These are phyloP conservation scores for Entomophthora muscae DNA, from an alignment of 371 early-diverging fungal species.

Conservation along the genomic window DNA sequence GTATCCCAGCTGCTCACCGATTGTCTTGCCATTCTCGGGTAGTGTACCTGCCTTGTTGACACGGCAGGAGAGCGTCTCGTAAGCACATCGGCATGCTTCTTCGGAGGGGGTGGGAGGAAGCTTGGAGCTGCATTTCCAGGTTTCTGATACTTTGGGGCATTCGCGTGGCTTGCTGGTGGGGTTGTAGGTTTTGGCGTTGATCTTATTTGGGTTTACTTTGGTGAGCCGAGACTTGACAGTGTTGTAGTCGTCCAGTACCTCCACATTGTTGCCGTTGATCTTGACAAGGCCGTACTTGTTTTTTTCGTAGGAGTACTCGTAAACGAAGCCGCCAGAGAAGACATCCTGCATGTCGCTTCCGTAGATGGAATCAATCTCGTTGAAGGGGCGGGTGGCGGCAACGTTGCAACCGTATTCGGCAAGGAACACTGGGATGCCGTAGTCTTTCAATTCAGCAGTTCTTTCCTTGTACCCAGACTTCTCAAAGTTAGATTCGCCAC, in stretches of 20 bases:
- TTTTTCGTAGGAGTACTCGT: constrained; percentile 61
- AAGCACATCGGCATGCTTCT: constrained; percentile 48
- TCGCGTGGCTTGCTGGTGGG: neutral
- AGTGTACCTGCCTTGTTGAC: constrained; percentile 9
- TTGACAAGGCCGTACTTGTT: constrained; percentile 58
- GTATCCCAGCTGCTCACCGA: neutral
- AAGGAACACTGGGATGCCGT: constrained; percentile 37
- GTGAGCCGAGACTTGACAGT: neutral
- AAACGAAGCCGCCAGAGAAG: constrained; percentile 66
- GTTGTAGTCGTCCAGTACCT: neutral
- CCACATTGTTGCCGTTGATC: constrained; percentile 16
- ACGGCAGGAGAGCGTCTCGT: constrained; percentile 35
- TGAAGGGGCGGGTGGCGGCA: constrained; percentile 32
- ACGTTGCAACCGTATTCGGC: constrained; percentile 47
- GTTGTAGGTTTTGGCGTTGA: neutral
- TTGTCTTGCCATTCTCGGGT: neutral
- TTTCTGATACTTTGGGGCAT: constrained; percentile 29
- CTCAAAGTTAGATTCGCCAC: constrained; percentile 30
- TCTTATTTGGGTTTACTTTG: neutral
- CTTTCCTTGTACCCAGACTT: constrained; percentile 38
- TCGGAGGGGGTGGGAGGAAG: constrained; percentile 53
- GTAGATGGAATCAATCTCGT: constrained; percentile 31
- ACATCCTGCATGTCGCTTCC: constrained; percentile 40
- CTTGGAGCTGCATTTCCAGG: constrained; percentile 32
- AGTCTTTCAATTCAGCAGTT: constrained; percentile 25